Percentiles rank a stretch among this genome's conserved stretches.
Conservation (phyloP, 1,284 basidiomycete species). For the Heliocybe sulcata region DNA sequence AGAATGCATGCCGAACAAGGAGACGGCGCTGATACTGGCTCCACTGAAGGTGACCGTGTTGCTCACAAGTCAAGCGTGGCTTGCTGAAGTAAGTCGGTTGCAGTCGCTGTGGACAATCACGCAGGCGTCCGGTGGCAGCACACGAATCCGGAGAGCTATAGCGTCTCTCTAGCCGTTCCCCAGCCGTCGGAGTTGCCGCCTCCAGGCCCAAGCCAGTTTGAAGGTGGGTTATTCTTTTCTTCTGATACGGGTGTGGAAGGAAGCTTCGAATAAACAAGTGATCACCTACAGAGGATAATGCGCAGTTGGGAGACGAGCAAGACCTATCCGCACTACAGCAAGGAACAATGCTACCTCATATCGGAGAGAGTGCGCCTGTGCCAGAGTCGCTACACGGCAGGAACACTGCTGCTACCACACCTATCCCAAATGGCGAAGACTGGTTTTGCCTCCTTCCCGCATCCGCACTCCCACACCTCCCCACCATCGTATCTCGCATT, state of each 20-base stretch:
- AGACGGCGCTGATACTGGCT: no score
- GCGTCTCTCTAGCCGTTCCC: background rate
- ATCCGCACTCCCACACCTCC: background rate
- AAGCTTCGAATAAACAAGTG: background rate
- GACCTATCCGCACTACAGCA: no score
- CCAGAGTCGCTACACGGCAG: no score
- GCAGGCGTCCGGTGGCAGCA: background rate
- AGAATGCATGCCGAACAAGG: background rate
- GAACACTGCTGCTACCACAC: no score
- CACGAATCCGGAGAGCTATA: background rate
- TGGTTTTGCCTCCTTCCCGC: background rate
- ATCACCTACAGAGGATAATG: background rate
- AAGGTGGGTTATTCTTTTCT: background rate
- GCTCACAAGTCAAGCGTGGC: background rate
- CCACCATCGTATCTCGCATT: background rate
- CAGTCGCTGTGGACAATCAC: no score
- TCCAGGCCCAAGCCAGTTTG: background rate
- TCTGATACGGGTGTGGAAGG: background rate
- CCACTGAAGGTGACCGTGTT: background rate
- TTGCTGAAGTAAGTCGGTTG: background rate
- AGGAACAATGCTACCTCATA: no score
- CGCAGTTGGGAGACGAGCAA: no score
- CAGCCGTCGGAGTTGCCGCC: background rate
- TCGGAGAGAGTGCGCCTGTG: no score
- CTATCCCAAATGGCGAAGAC: background rate